phyloP scores from a whole-genome alignment of 2,329 filamentous ascomycete species.

The Fusarium sp. region DNA sequence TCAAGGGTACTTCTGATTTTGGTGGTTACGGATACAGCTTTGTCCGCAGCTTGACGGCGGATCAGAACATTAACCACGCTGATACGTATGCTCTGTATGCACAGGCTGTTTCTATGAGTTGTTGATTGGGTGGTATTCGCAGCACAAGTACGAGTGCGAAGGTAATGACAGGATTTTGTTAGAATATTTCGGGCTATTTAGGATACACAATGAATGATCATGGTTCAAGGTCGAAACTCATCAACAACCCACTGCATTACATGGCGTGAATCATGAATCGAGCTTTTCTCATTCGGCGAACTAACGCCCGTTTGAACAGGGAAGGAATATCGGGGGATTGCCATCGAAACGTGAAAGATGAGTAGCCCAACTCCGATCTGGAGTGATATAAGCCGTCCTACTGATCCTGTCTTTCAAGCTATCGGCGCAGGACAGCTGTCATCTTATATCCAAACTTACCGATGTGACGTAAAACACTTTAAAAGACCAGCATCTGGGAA shows the following conservation, averaged over 20 bases:
- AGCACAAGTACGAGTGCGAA: not conserved
- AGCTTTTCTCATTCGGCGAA: not conserved
- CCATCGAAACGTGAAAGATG: too few species aligned
- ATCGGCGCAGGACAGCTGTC: not conserved
- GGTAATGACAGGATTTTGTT: not conserved
- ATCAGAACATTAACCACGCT: conserved; percentile 70
- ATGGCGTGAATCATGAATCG: not conserved
- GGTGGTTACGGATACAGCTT: conserved; percentile 68
- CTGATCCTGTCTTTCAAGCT: not conserved
- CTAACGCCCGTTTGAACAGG: not conserved
- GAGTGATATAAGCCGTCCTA: not conserved
- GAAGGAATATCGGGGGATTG: too few species aligned
- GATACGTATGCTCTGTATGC: conserved; percentile 58
- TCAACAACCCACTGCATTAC: not conserved
- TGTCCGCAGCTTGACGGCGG: conserved; percentile 59
- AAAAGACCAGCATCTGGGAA: not conserved
- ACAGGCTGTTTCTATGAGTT: conserved; percentile 49
- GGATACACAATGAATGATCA: not conserved
- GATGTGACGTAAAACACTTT: not conserved
- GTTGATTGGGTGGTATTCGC: conserved; percentile 43
- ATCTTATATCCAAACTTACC: not conserved
- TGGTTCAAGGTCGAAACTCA: not conserved
- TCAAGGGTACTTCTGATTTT: conserved; percentile 69
- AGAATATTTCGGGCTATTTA: not conserved
- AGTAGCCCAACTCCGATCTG: not conserved